Evolutionary conservation across 2,329 filamentous ascomycete species (phyloP).

Genomic region (Aspergillus brunneoviolaceus): DNA sequence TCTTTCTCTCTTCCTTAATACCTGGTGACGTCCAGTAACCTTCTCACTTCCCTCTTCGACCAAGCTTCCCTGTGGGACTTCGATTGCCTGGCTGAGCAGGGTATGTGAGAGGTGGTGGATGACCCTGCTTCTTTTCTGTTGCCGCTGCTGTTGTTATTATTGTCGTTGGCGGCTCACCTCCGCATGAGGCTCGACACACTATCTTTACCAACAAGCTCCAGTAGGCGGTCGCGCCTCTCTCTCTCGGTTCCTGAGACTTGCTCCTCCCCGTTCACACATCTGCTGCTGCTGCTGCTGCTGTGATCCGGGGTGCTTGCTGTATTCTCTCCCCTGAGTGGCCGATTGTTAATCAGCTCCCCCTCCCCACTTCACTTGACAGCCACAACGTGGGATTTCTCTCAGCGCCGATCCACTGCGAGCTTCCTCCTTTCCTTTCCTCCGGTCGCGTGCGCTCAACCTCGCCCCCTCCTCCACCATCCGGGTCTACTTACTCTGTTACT

Average conservation of each 20-base stretch:
- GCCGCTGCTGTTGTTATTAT: background rate
- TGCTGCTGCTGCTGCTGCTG: background rate
- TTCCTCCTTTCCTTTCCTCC: background rate
- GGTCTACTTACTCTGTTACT: background rate
- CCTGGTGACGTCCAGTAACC: background rate
- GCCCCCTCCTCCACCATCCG: background rate
- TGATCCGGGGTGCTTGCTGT: background rate
- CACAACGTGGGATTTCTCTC: slow-evolving; percentile 2
- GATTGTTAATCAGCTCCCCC: background rate
- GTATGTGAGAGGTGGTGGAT: slow-evolving; percentile 7
- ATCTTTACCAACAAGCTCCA: slow-evolving; percentile 4
- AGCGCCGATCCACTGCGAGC: background rate
- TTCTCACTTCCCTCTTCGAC: background rate
- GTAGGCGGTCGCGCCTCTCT: background rate
- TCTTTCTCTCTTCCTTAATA: background rate
- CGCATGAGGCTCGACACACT: slow-evolving; percentile 6
- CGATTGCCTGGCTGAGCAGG: background rate
- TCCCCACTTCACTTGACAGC: background rate
- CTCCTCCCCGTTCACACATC: background rate
- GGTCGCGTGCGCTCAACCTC: background rate
- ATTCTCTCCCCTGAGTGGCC: background rate
- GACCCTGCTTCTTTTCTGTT: background rate
- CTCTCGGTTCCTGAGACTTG: background rate
- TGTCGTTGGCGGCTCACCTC: slow-evolving; percentile 5
- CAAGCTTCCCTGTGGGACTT: background rate